Percentiles rank a stretch among this genome's conserved stretches.
phyloP scores from a whole-genome alignment of 2,329 filamentous ascomycete species.

The Sclerotinia borealis region DNA sequence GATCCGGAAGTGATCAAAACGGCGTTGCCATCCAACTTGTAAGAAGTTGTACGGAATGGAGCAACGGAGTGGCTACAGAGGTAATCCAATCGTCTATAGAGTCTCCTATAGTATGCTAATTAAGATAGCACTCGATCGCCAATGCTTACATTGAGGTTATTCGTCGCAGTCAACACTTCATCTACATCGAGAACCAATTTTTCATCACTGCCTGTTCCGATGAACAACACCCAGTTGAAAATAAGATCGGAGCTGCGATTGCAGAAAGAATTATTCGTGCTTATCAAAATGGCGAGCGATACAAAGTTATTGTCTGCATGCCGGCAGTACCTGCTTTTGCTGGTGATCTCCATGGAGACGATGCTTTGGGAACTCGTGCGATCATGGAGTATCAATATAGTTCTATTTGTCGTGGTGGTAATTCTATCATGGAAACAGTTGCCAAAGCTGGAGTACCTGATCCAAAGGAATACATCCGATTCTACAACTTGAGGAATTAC shows the following conservation, averaged over 20 bases:
- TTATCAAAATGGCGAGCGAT: constrained; percentile 56
- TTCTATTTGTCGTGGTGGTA: constrained; percentile 69
- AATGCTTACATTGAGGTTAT: constrained; percentile 78
- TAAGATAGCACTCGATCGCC: constrained; percentile 63
- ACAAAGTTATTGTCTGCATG: constrained; percentile 72
- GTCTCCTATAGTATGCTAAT: constrained; percentile 1
- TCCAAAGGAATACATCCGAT: constrained; percentile 67
- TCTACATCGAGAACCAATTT: constrained; percentile 81
- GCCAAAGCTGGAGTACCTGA: constrained; percentile 58
- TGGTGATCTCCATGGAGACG: constrained; percentile 68
- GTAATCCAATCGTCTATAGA: constrained; percentile 26
- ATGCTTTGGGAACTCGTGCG: constrained; percentile 68
- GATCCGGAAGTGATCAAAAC: constrained; percentile 45
- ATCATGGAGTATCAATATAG: constrained; percentile 88
- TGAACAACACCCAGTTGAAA: constrained; percentile 64
- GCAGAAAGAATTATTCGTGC: constrained; percentile 72
- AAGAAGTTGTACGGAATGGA: constrained; percentile 49
- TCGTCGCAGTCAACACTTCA: constrained; percentile 60
- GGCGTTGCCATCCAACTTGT: constrained; percentile 35
- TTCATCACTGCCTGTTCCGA: constrained; percentile 77
- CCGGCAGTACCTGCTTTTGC: constrained; percentile 78
- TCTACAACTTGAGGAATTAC: constrained; percentile 81
- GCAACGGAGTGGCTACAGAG: constrained; percentile 52
- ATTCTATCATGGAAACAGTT: constrained; percentile 71
- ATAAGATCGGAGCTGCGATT: constrained; percentile 73